phyloP scores from a whole-genome alignment of 306 rosid genomes.

The Prunus armeniaca region DNA sequence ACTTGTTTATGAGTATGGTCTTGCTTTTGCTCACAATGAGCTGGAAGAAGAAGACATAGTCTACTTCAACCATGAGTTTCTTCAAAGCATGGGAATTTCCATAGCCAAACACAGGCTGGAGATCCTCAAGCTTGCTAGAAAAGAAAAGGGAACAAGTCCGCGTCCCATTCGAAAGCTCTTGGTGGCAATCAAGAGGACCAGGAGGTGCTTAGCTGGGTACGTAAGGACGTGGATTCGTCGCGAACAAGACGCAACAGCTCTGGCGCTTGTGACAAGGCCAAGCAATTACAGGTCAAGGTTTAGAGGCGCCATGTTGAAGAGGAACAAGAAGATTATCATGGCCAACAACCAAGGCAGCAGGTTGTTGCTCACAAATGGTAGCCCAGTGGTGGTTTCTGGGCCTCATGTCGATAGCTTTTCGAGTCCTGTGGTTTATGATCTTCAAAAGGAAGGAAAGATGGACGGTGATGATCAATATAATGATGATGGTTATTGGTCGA shows the following conservation, averaged over 20 bases:
- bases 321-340: conserved; percentile 41
- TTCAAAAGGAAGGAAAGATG: conserved; percentile 38
- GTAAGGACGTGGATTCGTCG: conserved; percentile 32
- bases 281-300: conserved; percentile 37
- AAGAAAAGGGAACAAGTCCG: conserved; percentile 38
- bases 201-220: conserved; percentile 48
- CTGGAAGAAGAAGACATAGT: conserved; percentile 80
- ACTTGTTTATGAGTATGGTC: conserved; percentile 78
- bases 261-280: conserved; percentile 65
- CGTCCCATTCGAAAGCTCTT: conserved; percentile 47
- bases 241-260: conserved; percentile 54
- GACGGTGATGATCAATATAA: conserved; percentile 11
- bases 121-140: conserved; percentile 74
- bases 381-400: conserved; percentile 30
- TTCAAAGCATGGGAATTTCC: conserved; percentile 94
- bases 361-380: conserved; percentile 59
- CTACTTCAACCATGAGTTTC: conserved; percentile 94
- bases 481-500: conserved; percentile 65
- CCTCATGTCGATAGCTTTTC: conserved; percentile 39
- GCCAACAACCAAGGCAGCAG: conserved; percentile 48
- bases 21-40: conserved; percentile 76
- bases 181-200: conserved; percentile 67
- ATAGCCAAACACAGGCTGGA: conserved; percentile 93
- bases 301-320: conserved; percentile 59
- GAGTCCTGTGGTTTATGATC: conserved; percentile 54